A percentile compares a stretch with the other conserved stretches of the same genome.
These are phyloP conservation scores for Fraxinus nigra DNA, from an alignment of 305 asterid species.

Conservation along the genomic window DNA sequence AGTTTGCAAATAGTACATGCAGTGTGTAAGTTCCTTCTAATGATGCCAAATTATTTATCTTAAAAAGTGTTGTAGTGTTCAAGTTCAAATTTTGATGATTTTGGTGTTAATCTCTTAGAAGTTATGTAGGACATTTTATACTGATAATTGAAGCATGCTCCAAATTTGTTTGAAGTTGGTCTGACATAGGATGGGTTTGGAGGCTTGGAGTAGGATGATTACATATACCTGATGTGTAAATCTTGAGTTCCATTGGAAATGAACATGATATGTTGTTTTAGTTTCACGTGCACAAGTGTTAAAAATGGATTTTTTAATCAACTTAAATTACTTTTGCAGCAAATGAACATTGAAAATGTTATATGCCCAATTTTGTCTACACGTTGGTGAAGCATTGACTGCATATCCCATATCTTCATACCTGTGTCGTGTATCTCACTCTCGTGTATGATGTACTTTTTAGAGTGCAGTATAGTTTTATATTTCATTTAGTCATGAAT, in stretches of 20 bases:
- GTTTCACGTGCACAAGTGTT: neutral
- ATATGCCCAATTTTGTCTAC: neutral
- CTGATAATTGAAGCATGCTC: constrained; percentile 11
- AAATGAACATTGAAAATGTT: neutral
- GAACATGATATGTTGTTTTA: neutral
- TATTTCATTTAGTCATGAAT: neutral
- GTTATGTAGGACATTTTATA: constrained; percentile 14
- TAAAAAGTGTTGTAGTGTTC: neutral
- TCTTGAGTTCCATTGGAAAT: constrained; percentile 1
- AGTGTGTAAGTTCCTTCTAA: constrained; percentile 76
- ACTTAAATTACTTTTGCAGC: neutral
- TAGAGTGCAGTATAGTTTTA: neutral
- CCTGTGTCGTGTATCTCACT: neutral
- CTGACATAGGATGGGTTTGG: constrained; percentile 5
- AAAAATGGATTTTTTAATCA: neutral
- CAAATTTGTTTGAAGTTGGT: neutral
- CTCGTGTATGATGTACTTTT: neutral
- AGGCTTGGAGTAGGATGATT: constrained; percentile 7
- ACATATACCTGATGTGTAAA: neutral
- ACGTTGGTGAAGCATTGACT: neutral
- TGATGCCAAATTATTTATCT: neutral
- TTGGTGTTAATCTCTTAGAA: neutral
- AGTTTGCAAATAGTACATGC: constrained; percentile 84
- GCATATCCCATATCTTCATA: neutral
- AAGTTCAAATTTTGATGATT: constrained; percentile 3